These are phyloP conservation scores for Termitomyces sp. DNA, from an alignment of 768 basidiomycete genomes.

Conservation along the genomic window DNA sequence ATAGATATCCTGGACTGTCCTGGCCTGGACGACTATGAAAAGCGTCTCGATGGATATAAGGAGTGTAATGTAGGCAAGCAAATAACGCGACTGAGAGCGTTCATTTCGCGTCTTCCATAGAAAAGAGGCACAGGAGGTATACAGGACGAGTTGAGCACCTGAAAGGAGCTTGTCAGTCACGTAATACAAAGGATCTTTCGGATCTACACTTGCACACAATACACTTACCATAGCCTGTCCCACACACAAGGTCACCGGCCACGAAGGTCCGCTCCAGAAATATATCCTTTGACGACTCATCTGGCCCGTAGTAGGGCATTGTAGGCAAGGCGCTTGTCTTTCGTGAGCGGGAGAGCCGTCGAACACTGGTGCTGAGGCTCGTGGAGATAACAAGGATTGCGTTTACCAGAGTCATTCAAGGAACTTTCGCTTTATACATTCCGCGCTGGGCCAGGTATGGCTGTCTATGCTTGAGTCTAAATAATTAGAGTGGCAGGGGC, in stretches of 20 bases:
- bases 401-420: neutral
- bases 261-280: neutral
- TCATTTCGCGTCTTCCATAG: neutral
- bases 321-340: neutral
- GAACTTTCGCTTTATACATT: neutral
- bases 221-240: neutral
- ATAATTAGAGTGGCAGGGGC: neutral
- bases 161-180: neutral
- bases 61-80: neutral
- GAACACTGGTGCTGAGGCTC: neutral
- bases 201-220: neutral
- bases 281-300: neutral
- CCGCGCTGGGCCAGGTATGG: neutral
- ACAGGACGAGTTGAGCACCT: neutral
- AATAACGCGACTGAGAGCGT: neutral
- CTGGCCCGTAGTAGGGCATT: neutral
- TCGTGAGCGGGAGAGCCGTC: neutral
- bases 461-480: neutral
- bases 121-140: neutral
- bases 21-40: neutral
- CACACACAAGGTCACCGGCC: neutral
- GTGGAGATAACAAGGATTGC: neutral
- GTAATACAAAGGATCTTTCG: neutral
- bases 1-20: conserved; percentile 33
- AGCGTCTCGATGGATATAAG: neutral